Evolutionary conservation across 257 asterid genomes (phyloP), one percentile per base, ranked within the genome.

Genomic region (Salvia splendens): DNA sequence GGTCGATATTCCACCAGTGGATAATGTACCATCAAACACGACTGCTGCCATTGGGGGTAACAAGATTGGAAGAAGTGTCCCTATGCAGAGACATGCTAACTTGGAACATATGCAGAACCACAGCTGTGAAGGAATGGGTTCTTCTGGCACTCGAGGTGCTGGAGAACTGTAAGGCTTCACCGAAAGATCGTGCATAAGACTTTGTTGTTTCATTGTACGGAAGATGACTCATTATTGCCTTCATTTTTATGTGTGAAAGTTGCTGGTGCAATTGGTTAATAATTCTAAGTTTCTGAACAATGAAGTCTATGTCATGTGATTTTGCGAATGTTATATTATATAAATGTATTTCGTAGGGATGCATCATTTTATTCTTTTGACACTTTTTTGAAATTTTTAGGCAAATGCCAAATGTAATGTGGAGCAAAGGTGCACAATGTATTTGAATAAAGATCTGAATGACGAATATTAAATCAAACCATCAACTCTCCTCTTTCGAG

Each of bases 51-150:
- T 35, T 38, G 86, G 81, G 51, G 73, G 68, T 11, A 80, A 67
- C 74, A 77, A 75, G 84, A 65, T 81, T 33, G 97, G 90, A 53
- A 77, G 87, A 73, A 79, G 82, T 20, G 78, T 70, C 69, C 77
- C 96, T 12, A 64, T 83, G 88, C 95, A 85, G 72, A 82, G 92
- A 71, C 91, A 82, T 62, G 85, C 88, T 58, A 91, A 90, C 83
- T 77, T 87, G 87, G 92, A 91, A 68, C 96, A 85, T 77, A 77
- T 84, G 73, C 90, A 87, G 83, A 85, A 85, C 74, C 86, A 88
- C 52, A 85, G 79, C n/a, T 81, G 85, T 70, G 32, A 60, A 40
- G 45, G 45, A 40, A 40, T 12, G 9, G 9, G 68, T 69, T 75
- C 88, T 28, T 53, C 70, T 49, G 86, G 77, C 12, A 78, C 47